A percentile compares a stretch with the other conserved stretches of the same genome.
Conservation (phyloP, 345 rosid genomes). For the Raphanus sativus region DNA sequence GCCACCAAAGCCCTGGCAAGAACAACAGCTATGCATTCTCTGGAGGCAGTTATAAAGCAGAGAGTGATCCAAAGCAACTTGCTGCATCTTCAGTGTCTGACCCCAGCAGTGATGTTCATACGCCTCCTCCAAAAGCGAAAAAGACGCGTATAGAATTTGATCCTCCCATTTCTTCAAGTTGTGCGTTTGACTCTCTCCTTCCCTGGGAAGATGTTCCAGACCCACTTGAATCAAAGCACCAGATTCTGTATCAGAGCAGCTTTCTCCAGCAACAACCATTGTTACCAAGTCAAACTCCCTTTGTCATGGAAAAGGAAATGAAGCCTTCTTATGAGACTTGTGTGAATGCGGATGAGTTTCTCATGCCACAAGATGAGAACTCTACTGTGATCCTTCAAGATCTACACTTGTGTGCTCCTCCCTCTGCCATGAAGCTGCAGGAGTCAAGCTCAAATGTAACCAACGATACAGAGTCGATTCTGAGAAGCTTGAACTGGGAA, state of each 20-base stretch:
- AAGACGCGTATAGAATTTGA: constrained; percentile 47
- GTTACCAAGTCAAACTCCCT: constrained; percentile 34
- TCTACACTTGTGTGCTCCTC: constrained; percentile 36
- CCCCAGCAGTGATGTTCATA: constrained; percentile 37
- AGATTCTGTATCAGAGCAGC: constrained; percentile 45
- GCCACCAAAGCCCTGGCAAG: constrained; percentile 46
- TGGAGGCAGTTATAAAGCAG: constrained; percentile 44
- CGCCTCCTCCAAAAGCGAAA: constrained; percentile 41
- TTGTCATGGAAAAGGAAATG: constrained; percentile 33
- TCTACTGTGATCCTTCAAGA: constrained; percentile 27
- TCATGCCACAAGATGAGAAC: constrained; percentile 39
- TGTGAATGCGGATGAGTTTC: constrained; percentile 30
- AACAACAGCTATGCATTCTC: constrained; percentile 43
- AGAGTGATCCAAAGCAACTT: constrained; percentile 45
- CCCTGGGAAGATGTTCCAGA: constrained; percentile 63
- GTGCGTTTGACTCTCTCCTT: constrained; percentile 45
- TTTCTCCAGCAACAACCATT: constrained; percentile 45
- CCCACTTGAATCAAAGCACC: constrained; percentile 46
- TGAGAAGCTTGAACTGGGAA: constrained; percentile 44
- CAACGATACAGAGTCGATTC: constrained; percentile 41
- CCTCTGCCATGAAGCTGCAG: constrained; percentile 42
- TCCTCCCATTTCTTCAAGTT: constrained; percentile 39
- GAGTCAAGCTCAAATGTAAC: constrained; percentile 42
- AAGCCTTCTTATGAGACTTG: constrained; percentile 45
- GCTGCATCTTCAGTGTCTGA: constrained; percentile 47